Base-by-base conservation (phyloP, 768 basidiomycete species). In the Floccularia luteovirens region DNA sequence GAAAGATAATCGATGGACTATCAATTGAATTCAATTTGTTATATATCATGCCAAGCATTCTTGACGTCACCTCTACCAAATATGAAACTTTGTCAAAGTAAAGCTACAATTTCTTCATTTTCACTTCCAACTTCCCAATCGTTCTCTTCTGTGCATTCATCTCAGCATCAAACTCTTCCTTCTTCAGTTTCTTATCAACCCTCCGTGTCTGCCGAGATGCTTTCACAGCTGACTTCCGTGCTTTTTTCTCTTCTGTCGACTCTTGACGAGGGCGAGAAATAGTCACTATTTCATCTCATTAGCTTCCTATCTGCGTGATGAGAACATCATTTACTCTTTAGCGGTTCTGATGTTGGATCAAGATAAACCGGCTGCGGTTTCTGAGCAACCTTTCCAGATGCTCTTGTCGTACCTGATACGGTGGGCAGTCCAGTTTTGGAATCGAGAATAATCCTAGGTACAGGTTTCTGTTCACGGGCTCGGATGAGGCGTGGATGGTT, bases 401-500 rank as follows among this genome's bases (percentile, higher is more conserved):
- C 39, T 8, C 25, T 16, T 33, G 43, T 43, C 36, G 49, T 49
- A n/a, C 64, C 61, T 5, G 56, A 48, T 20, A 84, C 64, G 21
- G 64, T 57, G 2, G 90, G 91, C 6, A 92, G 62, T 2, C 90
- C 90, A 0, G 86, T 90, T 47, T 75, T 80, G 1, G 78, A 70
- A 54, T 94, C 82, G 21, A 93, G 63, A 21, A 59, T 53, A 47
- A 93, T 89, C 57, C 76, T 83, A 0, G 80, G 68, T 0, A 73
- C 69, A 16, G 64, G 61, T 51, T 66, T 70, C 28, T 61, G 53
- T 43, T 77, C 70, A 24, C 81, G 68, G 14, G 81, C 77, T 19
- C 78, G 74, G 43, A 99, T 92, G 23, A 96, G 64, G 6, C 83
- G 77, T 0, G 96, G 96, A 56, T 98, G 96, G 53, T 99, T 99